These are phyloP conservation scores for Kluyveromyces nonfermentans DNA, from an alignment of 805 yeast species.

Conservation along the genomic window DNA sequence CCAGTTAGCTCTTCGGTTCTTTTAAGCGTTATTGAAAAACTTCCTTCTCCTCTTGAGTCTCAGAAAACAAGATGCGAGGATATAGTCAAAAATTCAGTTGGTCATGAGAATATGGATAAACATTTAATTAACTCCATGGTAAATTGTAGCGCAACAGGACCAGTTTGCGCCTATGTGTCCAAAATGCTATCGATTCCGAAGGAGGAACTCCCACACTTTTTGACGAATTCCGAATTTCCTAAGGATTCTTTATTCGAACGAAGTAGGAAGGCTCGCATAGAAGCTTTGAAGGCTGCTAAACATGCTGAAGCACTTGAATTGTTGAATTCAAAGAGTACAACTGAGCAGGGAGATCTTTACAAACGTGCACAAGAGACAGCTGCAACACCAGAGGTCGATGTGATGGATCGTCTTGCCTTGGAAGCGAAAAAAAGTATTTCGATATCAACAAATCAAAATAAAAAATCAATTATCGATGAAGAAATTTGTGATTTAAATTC, in stretches of 20 bases:
- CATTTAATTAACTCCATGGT: slow-evolving; percentile 47
- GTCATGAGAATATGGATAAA: slow-evolving; percentile 36
- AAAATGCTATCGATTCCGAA: slow-evolving; percentile 83
- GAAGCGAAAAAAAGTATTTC: slow-evolving; percentile 2
- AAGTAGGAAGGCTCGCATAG: slow-evolving; percentile 53
- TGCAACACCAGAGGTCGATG: slow-evolving; percentile 18
- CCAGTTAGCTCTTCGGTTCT: slow-evolving; percentile 84
- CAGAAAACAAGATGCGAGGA: slow-evolving; percentile 65
- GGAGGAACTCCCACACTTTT: slow-evolving; percentile 60
- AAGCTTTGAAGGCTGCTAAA: slow-evolving; percentile 62
- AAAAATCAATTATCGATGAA: slow-evolving; percentile 16
- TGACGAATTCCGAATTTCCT: slow-evolving; percentile 32
- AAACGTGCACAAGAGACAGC: slow-evolving; percentile 21
- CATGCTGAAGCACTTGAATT: slow-evolving; percentile 32
- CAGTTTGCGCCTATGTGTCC: slow-evolving; percentile 71
- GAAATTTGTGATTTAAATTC: slow-evolving; percentile 21
- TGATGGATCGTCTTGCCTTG: neutral
- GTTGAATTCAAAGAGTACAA: slow-evolving; percentile 10
- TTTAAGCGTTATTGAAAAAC: slow-evolving; percentile 70
- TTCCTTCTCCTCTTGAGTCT: slow-evolving; percentile 76
- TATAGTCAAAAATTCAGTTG: slow-evolving; percentile 52
- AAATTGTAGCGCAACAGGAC: slow-evolving; percentile 57
- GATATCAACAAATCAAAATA: slow-evolving; percentile 7
- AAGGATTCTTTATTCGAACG: slow-evolving; percentile 54
- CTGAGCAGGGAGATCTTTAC: slow-evolving; percentile 14